Conservation (phyloP, 2,329 filamentous ascomycete species). For the Colletotrichum cuscutae region DNA sequence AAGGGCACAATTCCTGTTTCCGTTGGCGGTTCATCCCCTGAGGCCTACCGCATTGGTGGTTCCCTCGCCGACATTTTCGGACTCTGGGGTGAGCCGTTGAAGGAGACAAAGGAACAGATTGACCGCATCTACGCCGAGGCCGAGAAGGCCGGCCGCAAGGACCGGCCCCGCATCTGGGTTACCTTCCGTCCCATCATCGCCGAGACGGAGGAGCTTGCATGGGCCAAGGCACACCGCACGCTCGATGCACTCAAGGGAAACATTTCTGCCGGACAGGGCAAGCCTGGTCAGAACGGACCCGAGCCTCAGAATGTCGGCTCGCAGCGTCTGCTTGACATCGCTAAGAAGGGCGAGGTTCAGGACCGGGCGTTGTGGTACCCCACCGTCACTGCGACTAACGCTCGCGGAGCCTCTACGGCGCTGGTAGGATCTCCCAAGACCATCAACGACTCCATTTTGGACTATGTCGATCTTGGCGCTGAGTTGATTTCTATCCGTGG, state of each 20-base stretch:
- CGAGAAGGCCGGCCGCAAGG: slow-evolving; percentile 64
- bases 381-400: slow-evolving; percentile 70
- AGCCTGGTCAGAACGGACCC: slow-evolving; percentile 39
- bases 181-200: slow-evolving; percentile 71
- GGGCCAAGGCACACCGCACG: slow-evolving; percentile 68
- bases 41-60: slow-evolving; percentile 69
- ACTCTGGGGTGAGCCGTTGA: slow-evolving; percentile 71
- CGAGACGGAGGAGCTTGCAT: slow-evolving; percentile 71
- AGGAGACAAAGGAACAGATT: slow-evolving; percentile 72
- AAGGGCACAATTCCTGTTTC: slow-evolving; percentile 67
- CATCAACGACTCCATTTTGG: slow-evolving; percentile 62
- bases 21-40: slow-evolving; percentile 67
- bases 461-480: slow-evolving; percentile 66
- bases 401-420: slow-evolving; percentile 67
- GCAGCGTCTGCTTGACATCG: slow-evolving; percentile 68
- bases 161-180: slow-evolving; percentile 70
- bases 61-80: slow-evolving; percentile 70
- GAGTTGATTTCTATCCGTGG: slow-evolving; percentile 70
- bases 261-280: slow-evolving; percentile 47
- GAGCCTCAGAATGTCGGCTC: slow-evolving; percentile 69
- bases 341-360: slow-evolving; percentile 64
- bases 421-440: slow-evolving; percentile 66
- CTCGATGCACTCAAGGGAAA: slow-evolving; percentile 61
- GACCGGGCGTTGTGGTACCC: slow-evolving; percentile 73
- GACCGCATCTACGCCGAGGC: slow-evolving; percentile 69